Conservation (phyloP, 768 basidiomycete genomes). For the Amyloporia xantha region DNA sequence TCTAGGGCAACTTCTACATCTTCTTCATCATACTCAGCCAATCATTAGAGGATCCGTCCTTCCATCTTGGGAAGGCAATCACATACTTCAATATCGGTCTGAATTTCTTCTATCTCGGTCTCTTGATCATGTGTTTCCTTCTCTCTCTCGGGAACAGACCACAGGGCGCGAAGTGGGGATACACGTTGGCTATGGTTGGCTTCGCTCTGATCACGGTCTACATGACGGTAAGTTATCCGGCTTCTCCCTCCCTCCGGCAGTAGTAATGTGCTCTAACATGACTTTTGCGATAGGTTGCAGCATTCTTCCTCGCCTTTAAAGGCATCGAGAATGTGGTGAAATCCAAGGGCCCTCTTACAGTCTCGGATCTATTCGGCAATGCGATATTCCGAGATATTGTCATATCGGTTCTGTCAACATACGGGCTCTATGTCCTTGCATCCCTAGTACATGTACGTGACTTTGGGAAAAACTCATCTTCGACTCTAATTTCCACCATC, state of each 20-base stretch:
- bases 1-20: conserved; percentile 82
- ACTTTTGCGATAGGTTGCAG: conserved; percentile 44
- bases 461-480: not conserved
- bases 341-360: conserved; percentile 37
- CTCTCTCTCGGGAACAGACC: conserved; percentile 87
- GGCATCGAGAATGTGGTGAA: conserved; percentile 58
- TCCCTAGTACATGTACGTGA: conserved; percentile 77
- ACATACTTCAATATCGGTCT: conserved; percentile 70
- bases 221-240: conserved; percentile 62
- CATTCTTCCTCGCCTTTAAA: conserved; percentile 79
- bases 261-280: not conserved
- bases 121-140: conserved; percentile 83
- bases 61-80: conserved; percentile 52
- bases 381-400: conserved; percentile 82
- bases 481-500: conserved; percentile 4
- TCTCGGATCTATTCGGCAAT: conserved; percentile 68
- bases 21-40: conserved; percentile 74
- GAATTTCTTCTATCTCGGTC: conserved; percentile 81
- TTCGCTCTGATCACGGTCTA: conserved; percentile 92
- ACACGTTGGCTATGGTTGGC: conserved; percentile 78
- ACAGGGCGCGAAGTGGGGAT: conserved; percentile 83
- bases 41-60: conserved; percentile 62
- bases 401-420: conserved; percentile 77
- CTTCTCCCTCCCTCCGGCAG: no score
- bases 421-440: conserved; percentile 81